phyloP scores from a whole-genome alignment of 2,329 filamentous ascomycete species.

The Venturia asperata region DNA sequence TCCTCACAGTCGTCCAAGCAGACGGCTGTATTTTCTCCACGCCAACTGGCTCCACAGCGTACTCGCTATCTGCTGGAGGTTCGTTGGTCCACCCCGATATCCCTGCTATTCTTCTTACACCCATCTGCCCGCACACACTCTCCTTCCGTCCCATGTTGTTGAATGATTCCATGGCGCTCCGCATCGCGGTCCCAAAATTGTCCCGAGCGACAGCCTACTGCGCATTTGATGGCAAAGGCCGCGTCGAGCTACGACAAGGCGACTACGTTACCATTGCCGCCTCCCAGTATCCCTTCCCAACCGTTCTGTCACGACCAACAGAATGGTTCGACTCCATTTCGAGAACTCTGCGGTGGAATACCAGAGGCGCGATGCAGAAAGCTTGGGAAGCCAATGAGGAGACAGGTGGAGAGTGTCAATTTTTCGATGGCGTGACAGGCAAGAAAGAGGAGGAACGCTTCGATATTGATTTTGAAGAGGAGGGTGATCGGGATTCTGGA shows the following conservation, averaged over 20 bases:
- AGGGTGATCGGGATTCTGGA: conserved; percentile 38
- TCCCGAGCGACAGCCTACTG: conserved; percentile 93
- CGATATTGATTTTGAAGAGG: conserved; percentile 86
- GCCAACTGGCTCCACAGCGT: conserved; percentile 82
- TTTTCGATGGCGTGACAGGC: conserved; percentile 37
- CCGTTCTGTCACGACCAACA: conserved; percentile 77
- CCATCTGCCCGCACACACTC: conserved; percentile 93
- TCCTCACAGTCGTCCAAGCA: conserved; percentile 90
- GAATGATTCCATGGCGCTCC: conserved; percentile 86
- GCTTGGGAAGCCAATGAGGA: conserved; percentile 50
- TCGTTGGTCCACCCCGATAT: conserved; percentile 95
- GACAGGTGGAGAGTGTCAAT: conserved; percentile 22
- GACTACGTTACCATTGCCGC: conserved; percentile 96
- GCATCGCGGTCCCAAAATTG: conserved; percentile 75
- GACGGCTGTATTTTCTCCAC: conserved; percentile 98
- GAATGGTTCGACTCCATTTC: conserved; percentile 98
- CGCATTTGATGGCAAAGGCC: conserved; percentile 94
- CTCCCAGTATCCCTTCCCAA: conserved; percentile 94
- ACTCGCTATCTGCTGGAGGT: conserved; percentile 90
- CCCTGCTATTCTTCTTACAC: conserved; percentile 89
- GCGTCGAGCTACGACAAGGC: conserved; percentile 84
- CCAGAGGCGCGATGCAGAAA: conserved; percentile 84
- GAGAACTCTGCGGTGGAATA: conserved; percentile 91
- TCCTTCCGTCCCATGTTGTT: conserved; percentile 98
- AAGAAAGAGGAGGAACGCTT: conserved; percentile 55